phyloP scores from a whole-genome alignment of 139 green algal genomes.

The Coccomyxa sp. region DNA sequence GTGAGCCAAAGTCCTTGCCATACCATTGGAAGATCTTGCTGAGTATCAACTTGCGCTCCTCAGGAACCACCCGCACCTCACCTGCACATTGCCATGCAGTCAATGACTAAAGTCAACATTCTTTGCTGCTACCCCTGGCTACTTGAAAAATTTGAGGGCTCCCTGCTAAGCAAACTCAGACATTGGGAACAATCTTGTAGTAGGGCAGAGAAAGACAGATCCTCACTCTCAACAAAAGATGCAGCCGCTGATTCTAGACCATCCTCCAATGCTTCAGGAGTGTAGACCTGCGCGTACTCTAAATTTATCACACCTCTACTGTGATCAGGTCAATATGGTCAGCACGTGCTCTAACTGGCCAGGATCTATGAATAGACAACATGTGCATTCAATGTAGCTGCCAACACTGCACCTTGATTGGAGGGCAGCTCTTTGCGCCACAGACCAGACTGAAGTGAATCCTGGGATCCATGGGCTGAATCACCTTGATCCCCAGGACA shows the following conservation, averaged over 20 bases:
- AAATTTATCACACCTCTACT: no score
- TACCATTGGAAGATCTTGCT: background rate
- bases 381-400: no score
- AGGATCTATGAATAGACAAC: no score
- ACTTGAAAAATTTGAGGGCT: no score
- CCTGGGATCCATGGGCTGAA: conserved; percentile 67
- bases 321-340: no score
- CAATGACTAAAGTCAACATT: no score
- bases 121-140: no score
- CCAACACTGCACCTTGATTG: conserved; percentile 63
- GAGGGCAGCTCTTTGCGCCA: conserved; percentile 86
- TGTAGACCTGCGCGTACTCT: conserved; percentile 40
- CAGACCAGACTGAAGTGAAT: conserved; percentile 97
- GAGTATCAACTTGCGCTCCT: background rate
- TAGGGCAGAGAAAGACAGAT: background rate
- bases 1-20: background rate
- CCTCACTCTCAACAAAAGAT: conserved; percentile 44
- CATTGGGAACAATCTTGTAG: no score
- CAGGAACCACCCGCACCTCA: background rate
- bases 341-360: no score
- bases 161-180: no score
- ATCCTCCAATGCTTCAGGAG: conserved; percentile 65
- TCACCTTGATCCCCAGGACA: background rate
- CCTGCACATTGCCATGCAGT: background rate
- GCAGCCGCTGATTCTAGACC: conserved; percentile 61